Base-by-base conservation (phyloP, 1,139 yeast genomes). In the Sugiyamaella sp. region DNA sequence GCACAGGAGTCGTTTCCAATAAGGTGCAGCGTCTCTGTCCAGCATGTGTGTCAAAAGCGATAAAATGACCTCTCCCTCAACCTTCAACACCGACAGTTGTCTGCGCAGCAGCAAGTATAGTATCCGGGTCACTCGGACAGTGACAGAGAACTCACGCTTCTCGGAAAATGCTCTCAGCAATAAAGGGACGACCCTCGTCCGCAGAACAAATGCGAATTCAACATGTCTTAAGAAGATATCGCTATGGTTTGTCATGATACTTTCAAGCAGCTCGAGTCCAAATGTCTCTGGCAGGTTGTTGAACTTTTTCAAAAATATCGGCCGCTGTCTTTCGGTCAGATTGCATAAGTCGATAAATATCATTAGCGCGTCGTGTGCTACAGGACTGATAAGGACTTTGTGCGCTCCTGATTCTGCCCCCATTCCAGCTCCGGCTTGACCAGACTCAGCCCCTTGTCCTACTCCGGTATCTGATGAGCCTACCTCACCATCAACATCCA, bases 251-350 rank as follows among this genome's bases (percentile, higher is more conserved):
- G 80, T 71, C 27, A 84, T 68, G 4, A 86, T 74, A 52, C 85
- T 85, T 68, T 91, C 97, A 35, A 90, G 69, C 20, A 91, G 77
- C 64, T 91, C 99, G 48, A 93, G 78, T 0, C 89, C 87, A 53
- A 89, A 84, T 4, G 84, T 80, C 53, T 81, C 82, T 2, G 87
- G 81, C 4, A 91, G 73, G 38, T 77, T 77, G 33, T 78, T 75
- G 49, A 84, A 73, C 62, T 76, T 76, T 62, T 76, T 76, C 51
- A 84, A 65, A 57, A 80, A 84, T 1, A 68, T 58, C 0, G 90
- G 83, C 38, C 75, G 72, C 54, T 80, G 83, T 53, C 78, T 80
- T 55, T 85, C 91, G 10, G 86, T 78, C 44, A 88, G 69, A 5
- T 78, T 75, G 62, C 96, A 88, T 29, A 91, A 74, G 67, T 91